These are phyloP conservation scores for Magnaporthiopsis poae DNA, from an alignment of 2,329 filamentous ascomycete species.

Conservation along the genomic window DNA sequence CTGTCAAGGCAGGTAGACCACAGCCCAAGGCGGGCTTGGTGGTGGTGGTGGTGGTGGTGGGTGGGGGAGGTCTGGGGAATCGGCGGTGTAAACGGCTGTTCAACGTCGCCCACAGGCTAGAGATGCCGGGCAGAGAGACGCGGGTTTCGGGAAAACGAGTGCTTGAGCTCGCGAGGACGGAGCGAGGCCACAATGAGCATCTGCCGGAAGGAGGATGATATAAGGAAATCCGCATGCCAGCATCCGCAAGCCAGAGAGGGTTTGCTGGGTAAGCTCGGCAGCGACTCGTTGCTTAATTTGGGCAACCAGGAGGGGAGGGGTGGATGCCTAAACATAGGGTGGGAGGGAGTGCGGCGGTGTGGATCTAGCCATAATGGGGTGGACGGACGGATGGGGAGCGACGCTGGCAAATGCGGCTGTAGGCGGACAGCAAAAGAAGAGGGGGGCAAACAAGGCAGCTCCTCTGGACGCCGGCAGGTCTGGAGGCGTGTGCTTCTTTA, in stretches of 20 bases:
- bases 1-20: not conserved
- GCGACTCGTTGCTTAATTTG: not conserved
- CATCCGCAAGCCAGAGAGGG: slow-evolving; percentile 1
- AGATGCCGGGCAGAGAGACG: not conserved
- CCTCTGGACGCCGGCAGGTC: not conserved
- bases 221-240: slow-evolving; percentile 1
- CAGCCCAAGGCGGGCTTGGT: not conserved
- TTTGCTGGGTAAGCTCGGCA: not conserved
- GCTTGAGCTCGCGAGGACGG: not conserved
- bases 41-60: slow-evolving; percentile 3
- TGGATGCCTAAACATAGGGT: not conserved
- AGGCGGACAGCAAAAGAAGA: not conserved
- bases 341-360: not conserved
- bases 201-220: slow-evolving; percentile 2
- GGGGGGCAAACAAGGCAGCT: not conserved
- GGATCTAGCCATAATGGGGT: not conserved
- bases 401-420: not conserved
- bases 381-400: not conserved
- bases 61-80: slow-evolving; percentile 1
- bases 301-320: not conserved
- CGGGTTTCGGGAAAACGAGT: slow-evolving; percentile 7
- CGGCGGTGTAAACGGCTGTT: slow-evolving; percentile 8
- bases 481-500: not conserved
- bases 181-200: slow-evolving; percentile 6
- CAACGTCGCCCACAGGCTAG: not conserved